A percentile compares a stretch with the other conserved stretches of the same genome.
These are phyloP conservation scores for Lodderomyces theae DNA, from an alignment of 1,139 yeast genomes.

Conservation along the genomic window DNA sequence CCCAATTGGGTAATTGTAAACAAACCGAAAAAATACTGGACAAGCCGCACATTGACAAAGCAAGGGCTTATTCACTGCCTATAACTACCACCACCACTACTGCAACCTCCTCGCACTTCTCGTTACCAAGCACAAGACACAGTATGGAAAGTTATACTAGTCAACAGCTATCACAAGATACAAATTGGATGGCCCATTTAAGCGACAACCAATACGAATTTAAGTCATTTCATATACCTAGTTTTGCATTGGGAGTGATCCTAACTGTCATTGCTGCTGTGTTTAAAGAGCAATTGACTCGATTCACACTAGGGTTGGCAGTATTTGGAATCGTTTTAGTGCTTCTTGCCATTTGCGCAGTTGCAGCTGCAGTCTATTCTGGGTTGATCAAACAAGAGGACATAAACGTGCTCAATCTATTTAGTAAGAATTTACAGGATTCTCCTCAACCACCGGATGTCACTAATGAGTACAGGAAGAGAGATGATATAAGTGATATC, in stretches of 20 bases:
- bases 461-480: background rate
- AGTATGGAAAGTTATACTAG: background rate
- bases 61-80: background rate
- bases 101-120: background rate
- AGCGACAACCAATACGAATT: slow-evolving; percentile 1
- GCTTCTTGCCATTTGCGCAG: slow-evolving; percentile 12
- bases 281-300: slow-evolving; percentile 7
- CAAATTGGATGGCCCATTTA: slow-evolving; percentile 4
- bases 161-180: background rate
- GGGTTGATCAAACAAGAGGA: slow-evolving; percentile 18
- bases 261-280: slow-evolving; percentile 6
- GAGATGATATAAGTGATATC: slow-evolving; percentile 1
- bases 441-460: background rate
- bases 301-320: slow-evolving; percentile 5
- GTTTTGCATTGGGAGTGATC: slow-evolving; percentile 32
- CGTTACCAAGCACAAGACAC: background rate
- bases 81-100: background rate
- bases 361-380: slow-evolving; percentile 24
- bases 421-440: background rate
- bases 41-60: background rate
- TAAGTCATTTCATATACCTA: slow-evolving; percentile 26
- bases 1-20: slow-evolving; percentile 1
- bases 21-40: background rate
- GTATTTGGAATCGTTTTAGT: slow-evolving; percentile 19
- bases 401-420: slow-evolving; percentile 3